Conservation (phyloP, 768 basidiomycete genomes). For the Mycena rebaudengoi region DNA sequence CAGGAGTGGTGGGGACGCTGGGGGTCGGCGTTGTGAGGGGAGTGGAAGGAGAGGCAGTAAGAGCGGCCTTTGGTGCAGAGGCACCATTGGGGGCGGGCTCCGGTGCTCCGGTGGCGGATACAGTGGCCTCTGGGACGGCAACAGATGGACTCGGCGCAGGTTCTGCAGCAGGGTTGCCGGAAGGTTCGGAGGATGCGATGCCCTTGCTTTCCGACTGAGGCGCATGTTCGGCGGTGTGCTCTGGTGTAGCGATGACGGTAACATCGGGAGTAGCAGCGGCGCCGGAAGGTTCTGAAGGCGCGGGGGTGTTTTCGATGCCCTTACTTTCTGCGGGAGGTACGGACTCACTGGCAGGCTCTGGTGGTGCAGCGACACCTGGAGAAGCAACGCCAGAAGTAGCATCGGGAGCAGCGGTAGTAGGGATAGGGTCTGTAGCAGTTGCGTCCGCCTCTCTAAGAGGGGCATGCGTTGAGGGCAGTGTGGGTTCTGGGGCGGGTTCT, state of each 20-base stretch:
- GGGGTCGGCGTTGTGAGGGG: slow-evolving; percentile 24
- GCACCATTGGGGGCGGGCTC: too few relatives aligned
- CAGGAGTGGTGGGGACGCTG: slow-evolving; percentile 29
- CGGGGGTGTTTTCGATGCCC: slow-evolving; percentile 2
- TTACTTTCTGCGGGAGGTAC: slow-evolving; percentile 7
- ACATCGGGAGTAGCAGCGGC: background rate
- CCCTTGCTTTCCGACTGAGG: slow-evolving; percentile 5
- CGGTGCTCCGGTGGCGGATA: background rate
- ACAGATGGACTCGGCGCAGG: background rate
- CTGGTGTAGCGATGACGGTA: slow-evolving; percentile 3
- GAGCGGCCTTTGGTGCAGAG: background rate
- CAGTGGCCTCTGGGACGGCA: background rate
- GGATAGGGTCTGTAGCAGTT: too few relatives aligned
- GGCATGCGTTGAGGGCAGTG: slow-evolving; percentile 29
- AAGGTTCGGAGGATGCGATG: background rate
- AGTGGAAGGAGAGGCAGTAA: slow-evolving; percentile 1
- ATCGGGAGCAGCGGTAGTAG: background rate
- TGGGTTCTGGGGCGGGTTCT: background rate
- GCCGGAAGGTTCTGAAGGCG: background rate
- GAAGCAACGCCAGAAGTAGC: background rate
- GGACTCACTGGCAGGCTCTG: too few relatives aligned
- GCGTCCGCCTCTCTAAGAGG: slow-evolving; percentile 7
- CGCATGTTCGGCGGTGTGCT: too few relatives aligned
- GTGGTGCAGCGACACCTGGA: slow-evolving; percentile 4
- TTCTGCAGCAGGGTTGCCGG: background rate